Conservation (phyloP, 2,329 filamentous ascomycete genomes). For the Fonsecaea erecta region DNA sequence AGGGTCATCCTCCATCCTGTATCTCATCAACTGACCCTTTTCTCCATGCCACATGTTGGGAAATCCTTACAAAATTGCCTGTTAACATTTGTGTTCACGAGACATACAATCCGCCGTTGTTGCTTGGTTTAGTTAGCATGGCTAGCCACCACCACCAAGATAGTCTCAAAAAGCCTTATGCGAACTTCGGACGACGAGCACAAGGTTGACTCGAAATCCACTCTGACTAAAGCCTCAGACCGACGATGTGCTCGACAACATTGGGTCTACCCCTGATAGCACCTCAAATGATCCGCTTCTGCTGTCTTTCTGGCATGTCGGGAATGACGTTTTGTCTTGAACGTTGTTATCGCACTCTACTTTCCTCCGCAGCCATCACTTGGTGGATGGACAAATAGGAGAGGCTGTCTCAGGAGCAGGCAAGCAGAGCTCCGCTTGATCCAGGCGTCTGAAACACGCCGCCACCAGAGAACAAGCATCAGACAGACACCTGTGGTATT, state of each 20-base stretch:
- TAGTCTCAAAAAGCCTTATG: neutral
- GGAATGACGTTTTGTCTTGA: neutral
- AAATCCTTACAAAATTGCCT: neutral
- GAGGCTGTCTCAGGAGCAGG: neutral
- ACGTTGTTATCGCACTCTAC: neutral
- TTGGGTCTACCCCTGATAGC: neutral
- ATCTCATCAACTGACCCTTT: neutral
- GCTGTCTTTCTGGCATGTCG: neutral
- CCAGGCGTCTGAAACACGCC: too few species aligned
- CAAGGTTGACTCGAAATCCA: neutral
- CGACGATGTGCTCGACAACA: neutral
- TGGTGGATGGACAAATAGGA: neutral
- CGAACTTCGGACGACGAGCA: neutral
- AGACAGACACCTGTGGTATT: too few species aligned
- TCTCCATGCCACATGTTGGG: neutral
- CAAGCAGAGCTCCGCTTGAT: neutral
- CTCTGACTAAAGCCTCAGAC: neutral
- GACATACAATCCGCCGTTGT: neutral
- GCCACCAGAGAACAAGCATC: too few species aligned
- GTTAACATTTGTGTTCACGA: neutral
- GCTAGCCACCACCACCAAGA: neutral
- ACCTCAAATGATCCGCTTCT: neutral
- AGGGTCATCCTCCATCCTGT: neutral
- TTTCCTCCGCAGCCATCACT: neutral
- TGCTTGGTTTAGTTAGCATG: neutral